phyloP scores from a whole-genome alignment of 140 eudicot species.

The Flaveria floridana region DNA sequence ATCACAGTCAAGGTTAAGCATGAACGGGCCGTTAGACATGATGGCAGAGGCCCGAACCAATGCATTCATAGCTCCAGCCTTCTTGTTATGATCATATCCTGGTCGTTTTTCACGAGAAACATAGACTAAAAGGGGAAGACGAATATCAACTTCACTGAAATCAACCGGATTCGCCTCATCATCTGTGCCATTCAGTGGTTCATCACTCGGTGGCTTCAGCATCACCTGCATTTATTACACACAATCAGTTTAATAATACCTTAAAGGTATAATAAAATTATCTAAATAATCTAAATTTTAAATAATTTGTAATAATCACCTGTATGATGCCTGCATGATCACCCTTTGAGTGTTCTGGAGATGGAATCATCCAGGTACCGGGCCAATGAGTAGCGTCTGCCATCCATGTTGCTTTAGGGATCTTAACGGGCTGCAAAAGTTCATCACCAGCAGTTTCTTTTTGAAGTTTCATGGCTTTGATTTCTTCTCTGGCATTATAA shows the following conservation, averaged over 20 bases:
- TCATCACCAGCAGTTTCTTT: constrained; percentile 69
- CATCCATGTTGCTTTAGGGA: constrained; percentile 92
- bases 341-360: constrained; percentile 79
- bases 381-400: constrained; percentile 99
- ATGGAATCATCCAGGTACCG: constrained; percentile 78
- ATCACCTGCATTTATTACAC: constrained; percentile 55
- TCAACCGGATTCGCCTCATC: constrained; percentile 51
- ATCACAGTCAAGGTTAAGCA: constrained; percentile 88
- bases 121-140: constrained; percentile 83
- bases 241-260: neutral
- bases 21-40: constrained; percentile 96
- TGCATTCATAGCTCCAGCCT: constrained; percentile 98
- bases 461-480: constrained; percentile 72
- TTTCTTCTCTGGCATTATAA: constrained; percentile 85
- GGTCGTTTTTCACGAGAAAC: constrained; percentile 98
- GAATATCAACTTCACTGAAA: constrained; percentile 73
- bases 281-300: neutral
- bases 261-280: neutral
- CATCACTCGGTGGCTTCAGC: constrained; percentile 94
- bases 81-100: constrained; percentile 93
- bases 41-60: constrained; percentile 89
- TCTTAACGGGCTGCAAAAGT: constrained; percentile 55
- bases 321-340: constrained; percentile 97
- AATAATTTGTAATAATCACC: constrained; percentile 39
- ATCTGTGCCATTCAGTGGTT: constrained; percentile 59